Evolutionary conservation across 2,329 filamentous ascomycete genomes (phyloP), one percentile per base, ranked within the genome.

Genomic region (Exophiala lecanii-corni): DNA sequence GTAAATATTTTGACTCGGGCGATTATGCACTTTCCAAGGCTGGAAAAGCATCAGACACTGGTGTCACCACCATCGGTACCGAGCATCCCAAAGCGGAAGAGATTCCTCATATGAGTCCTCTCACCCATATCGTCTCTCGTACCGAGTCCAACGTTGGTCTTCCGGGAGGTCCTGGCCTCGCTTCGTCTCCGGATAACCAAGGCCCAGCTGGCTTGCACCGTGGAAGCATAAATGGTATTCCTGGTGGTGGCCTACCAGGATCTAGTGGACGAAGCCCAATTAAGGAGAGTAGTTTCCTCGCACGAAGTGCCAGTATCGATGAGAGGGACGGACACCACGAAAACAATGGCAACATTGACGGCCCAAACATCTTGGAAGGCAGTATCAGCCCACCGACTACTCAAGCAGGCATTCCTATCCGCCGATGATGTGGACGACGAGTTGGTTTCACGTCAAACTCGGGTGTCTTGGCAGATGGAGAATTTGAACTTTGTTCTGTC

Each of bases 21-120:
- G 89, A 96, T 72, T 96, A 95, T 61, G 89, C 89, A 62, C 86
- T 95, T 71, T 91, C 86, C 68, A 95, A 96, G 74, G 92, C 92
- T 47, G 92, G 92, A 69, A 97, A 97, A 73, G 89, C 88, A 65
- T 86, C 89, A 61, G 86, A 92, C 62, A 85, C 92, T 60, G 91
- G 94, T 62, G 87, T 94, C 48, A 94, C 91, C 62, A 84, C 84
- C 60, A 87, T 98, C 61, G 92, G 92, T 60, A 89, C 87, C 60
- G 84, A 95, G 70, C 92, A 98, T 67, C 92, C 92, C 41, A 83
- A 89, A 39, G 89, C 89, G 55, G 89, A 95, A 70, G 94, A 94
- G 67, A 95, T 96, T 67, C 89, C 89, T 20, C 89, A 95, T 57
- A 78, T 91, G 56, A 81, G 84, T 32, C 84, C 84, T 43, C 82